Conservation (phyloP, 2,329 filamentous ascomycete genomes). For the Botrytis aclada region DNA sequence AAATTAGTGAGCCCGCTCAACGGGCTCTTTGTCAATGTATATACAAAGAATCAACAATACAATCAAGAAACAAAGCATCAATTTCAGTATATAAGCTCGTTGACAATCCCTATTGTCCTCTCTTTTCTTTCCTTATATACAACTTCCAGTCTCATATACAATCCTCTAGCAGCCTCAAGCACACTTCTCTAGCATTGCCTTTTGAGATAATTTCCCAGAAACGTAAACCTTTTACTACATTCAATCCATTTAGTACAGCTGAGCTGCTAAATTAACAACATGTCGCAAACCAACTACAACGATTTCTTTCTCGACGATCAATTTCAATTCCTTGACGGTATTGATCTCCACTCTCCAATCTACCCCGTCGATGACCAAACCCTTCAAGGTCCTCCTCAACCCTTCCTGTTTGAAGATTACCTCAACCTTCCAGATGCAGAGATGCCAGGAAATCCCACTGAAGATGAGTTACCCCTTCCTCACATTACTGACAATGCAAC, state of each 20-base stretch:
- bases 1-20: background rate
- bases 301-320: background rate
- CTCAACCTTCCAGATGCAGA: background rate
- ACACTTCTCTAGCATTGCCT: background rate
- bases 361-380: background rate
- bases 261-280: slow-evolving; percentile 21
- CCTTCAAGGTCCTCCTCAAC: background rate
- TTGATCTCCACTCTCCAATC: background rate
- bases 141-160: background rate
- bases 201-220: background rate
- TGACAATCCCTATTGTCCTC: slow-evolving; percentile 24
- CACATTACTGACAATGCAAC: slow-evolving; percentile 1
- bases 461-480: slow-evolving; percentile 10
- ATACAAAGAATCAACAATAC: background rate
- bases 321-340: background rate
- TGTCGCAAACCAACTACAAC: background rate
- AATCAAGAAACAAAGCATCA: slow-evolving; percentile 10
- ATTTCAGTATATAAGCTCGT: slow-evolving; percentile 8
- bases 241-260: slow-evolving; percentile 19
- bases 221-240: background rate
- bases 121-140: background rate
- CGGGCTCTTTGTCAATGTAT: background rate
- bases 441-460: background rate
- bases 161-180: background rate
- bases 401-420: background rate